Conservation (phyloP, 495 filamentous ascomycete species). For the Cairneyella variabilis region DNA sequence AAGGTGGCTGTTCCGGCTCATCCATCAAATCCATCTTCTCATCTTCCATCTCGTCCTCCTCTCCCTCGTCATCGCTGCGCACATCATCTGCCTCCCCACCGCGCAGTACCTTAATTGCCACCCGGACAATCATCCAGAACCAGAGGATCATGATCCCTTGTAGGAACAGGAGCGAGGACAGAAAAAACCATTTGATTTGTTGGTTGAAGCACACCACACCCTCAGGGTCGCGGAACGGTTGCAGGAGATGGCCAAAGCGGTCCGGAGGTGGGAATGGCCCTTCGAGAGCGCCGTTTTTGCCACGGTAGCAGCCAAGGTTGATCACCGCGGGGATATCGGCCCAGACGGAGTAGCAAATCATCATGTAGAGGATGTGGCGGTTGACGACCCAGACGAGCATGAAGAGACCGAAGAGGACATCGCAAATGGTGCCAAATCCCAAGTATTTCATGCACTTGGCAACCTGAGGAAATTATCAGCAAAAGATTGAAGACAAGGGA, state of each 20-base stretch:
- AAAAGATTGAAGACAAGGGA: neutral
- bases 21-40: constrained; percentile 23
- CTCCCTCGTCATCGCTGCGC: constrained; percentile 83
- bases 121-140: constrained; percentile 82
- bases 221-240: constrained; percentile 63
- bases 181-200: constrained; percentile 68
- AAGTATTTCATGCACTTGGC: constrained; percentile 95
- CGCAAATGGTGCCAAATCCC: constrained; percentile 69
- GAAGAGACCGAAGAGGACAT: constrained; percentile 81
- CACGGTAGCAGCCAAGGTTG: constrained; percentile 65
- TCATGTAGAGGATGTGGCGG: constrained; percentile 75
- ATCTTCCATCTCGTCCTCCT: constrained; percentile 54
- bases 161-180: constrained; percentile 70
- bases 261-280: constrained; percentile 53
- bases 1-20: constrained; percentile 33
- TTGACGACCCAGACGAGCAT: constrained; percentile 80
- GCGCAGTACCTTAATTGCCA: constrained; percentile 70
- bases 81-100: constrained; percentile 81
- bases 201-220: constrained; percentile 74
- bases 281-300: constrained; percentile 49
- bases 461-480: constrained; percentile 44
- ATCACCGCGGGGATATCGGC: constrained; percentile 61
- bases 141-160: constrained; percentile 79
- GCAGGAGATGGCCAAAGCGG: constrained; percentile 56
- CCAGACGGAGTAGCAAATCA: constrained; percentile 77